Base-by-base conservation (phyloP, 768 basidiomycete genomes). In the Leccinum boreale region DNA sequence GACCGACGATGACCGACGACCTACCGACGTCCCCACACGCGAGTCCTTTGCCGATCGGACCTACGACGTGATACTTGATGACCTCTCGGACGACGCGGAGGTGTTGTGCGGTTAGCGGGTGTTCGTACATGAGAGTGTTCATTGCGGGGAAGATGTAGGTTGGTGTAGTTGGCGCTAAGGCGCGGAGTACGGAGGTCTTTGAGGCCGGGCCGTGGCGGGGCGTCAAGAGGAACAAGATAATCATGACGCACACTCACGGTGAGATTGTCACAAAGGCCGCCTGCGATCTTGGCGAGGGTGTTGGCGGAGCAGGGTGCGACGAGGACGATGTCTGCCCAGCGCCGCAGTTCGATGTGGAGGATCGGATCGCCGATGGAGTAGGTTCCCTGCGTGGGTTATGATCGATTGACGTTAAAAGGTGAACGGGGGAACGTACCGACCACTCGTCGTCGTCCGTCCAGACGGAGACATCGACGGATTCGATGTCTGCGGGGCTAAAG, bases 41-140 rank as follows among this genome's bases (percentile, higher is more conserved):
- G 2, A 98, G 79, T 17, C 66, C 76, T 70, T 98, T 98, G 0
- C 89, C 89, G 24, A 95, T 88, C 0, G 96, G 96, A 0, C 95
- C 95, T 6, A 89, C 78, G 15, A 98, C 80, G 23, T 82, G 75
- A 68, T 98, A 99, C 12, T 82, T 79, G 10, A 98, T 80, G 42
- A 90, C 80, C 1, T 94, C 89, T 26, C 78, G 79, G 5, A 96
- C 80, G 39, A 89, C 67, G 23, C 84, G 81, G 45, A 98, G 73
- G 67, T 99, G 97, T 61, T 89, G 84, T 1, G 84, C 81, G 1
- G 97, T 98, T 47, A 98, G 79, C 19, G 94, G 94, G 69, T 98
- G 95, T 58, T 90, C 85, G 68, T 92, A 98, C 96, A 99, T 99
- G 62, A 92, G 78, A 3, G 97, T 98, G 71, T 99, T 99, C 96